Evolutionary conservation across 2,329 filamentous ascomycete genomes (phyloP), one percentile per base, ranked within the genome.

Genomic region (Colletotrichum lentis): DNA sequence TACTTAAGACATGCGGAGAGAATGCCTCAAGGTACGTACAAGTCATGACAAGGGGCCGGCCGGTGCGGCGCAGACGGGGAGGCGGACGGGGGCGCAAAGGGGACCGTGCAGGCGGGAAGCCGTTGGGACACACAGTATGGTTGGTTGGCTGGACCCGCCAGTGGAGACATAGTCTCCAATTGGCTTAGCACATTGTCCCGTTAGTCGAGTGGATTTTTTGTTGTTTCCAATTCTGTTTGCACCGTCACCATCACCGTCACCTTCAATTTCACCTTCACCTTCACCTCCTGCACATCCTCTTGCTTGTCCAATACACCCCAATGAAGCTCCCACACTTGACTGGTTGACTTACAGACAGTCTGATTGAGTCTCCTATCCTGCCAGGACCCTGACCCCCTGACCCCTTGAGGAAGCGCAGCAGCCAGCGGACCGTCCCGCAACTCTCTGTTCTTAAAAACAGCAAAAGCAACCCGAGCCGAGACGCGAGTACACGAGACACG

Each of bases 161-260:
- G 49, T 60, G 65, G 61, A 22, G 6, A 3, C 0, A 12, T 12
- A 3, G 6, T 10, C 62, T 14, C 3, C 0, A 56, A 61, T 22
- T 2, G 62, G 55, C 49, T 60, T 69, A 69, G 62, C 49, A 56
- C 7, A 11, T 11, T 7, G 4, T 22, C 20, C 27, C 16, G 47
- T 24, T 14, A 7, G 55, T 44, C 27, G 27, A 27, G 49, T 20
- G 56, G 44, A 1, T 8, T 53, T 22, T 44, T 39, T n/a, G 39
- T 49, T 31, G 54, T 49, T 67, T 52, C 53, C 50, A 53, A 27
- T 35, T 53, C 56, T 69, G 66, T 66, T 69, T 69, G 66, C 55
- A 68, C 62, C 43, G 57, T 49, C 62, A 55, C 50, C 31, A 7
- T 27, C 6, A 27, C 27, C 27, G 27, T 31, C 27, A 31, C 7